Evolutionary conservation across 148 eudicot species (phyloP), one percentile per base, ranked within the genome.

Genomic region (Rhododendron molle): DNA sequence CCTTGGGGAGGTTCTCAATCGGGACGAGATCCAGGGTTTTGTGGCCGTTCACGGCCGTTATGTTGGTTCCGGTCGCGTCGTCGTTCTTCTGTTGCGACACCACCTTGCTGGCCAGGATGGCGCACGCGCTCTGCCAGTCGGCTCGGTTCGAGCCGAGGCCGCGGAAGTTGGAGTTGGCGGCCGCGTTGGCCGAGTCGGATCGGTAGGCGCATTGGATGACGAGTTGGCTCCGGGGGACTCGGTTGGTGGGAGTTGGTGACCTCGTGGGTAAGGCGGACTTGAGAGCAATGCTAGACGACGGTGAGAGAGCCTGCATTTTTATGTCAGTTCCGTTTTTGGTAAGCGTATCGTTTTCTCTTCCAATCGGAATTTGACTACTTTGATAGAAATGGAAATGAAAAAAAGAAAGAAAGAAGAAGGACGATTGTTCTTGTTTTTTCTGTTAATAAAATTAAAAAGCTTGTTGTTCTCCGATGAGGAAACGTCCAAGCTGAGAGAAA

Each of bases 111-210:
- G 99, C 89, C 16, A 96, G 89, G 8, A 96, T 93, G 0, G 99
- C 96, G 85, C 99, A 95, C 3, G 94, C 46, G 91, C 93, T 92
- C 30, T 90, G 95, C 99, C 99, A 96, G 72, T 96, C 99, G 56
- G 96, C 89, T 26, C 98, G 92, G 76, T 83, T 83, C 0, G 76
- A 16, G 1, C 91, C 86, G 0, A 84, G 87, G 47, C 90, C 90
- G 72, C 88, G 88, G 72, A 83, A 46, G 74, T 26, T 79, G 46
- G 86, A 69, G 36, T 74, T 83, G 20, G 80, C 58, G 65, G 83
- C 11, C 3, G 92, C 73, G 81, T 83, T 89, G 36, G 91, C 85
- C n/a, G 90, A 86, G 85, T 89, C 91, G 16, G 74, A 65, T 3
- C 87, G 89, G 85, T 87, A 79, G 0, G 49, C 85, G 89, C 93